Base-by-base conservation (phyloP, 306 rosid genomes). In the Malus sieversii region DNA sequence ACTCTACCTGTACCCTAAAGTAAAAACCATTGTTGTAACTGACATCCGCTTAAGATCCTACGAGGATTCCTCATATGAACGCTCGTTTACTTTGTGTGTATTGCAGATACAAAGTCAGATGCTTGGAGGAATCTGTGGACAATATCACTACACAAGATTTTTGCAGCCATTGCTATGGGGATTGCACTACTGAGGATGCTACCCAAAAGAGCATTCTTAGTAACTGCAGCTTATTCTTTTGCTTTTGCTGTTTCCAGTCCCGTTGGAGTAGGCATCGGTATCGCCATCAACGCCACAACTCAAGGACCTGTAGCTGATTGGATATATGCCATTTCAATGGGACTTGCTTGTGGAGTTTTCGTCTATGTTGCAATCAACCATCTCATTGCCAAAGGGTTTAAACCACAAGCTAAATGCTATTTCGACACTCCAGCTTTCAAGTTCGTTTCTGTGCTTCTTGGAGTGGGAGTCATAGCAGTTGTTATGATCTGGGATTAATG, bases 101-200 rank as follows among this genome's bases (percentile, higher is more conserved):
- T 22, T 62, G 61, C 79, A 90, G 97, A 69, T 78, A 88, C 52
- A 3, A 86, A 86, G 77, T 70, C 55, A 0, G 94, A 90, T n/a
- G 96, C 94, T 75, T 90, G 97, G 97, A 92, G 84, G 83, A 90
- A 84, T 53, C 83, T 90, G 8, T 92, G 96, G 97, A 92, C 94
- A 59, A 90, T 90, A 81, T 87, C 89, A 3, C 68, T 90, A 75
- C 97, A 92, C 90, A 92, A 92, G 84, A 71, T 90, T 68, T 90
- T 92, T 83, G 97, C 97, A 13, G 94, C 97, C 4, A 64, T 87
- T 1, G 93, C 88, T 20, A 92, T 90, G 97, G 97, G 96, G 42
- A 92, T 90, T 1, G 96, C 96, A 8, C 74, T 90, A 71, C 89
- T 92, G 30, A 84, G 84, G 82, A 84, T 88, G 90, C 70, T 90